Evolutionary conservation across 2,329 filamentous ascomycete species (phyloP), one percentile per base, ranked within the genome.

Genomic region (Fusarium sp.): DNA sequence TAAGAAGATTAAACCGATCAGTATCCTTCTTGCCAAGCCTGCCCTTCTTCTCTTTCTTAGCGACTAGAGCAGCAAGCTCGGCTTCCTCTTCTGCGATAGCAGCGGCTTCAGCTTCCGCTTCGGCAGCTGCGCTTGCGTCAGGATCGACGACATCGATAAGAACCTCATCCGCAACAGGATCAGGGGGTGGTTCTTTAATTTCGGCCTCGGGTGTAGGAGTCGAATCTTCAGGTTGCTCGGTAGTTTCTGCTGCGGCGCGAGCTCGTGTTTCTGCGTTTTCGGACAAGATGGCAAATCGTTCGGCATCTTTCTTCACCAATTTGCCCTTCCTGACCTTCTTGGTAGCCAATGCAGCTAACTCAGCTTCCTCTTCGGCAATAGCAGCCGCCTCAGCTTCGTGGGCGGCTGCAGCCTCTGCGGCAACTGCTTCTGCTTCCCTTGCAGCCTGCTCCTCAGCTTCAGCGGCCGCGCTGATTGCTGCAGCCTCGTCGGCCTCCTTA

Each of bases 41-140:
- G 54, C 65, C 65, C 43, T 68, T 76, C 73, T 71, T 83, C 85
- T 71, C 79, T 67, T 84, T 85, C 71, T 85, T 86, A 19, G 78
- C 77, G 35, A 79, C 80, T 10, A 84, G 73, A 7, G 74, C 71
- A 30, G 75, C 77, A 10, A 82, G 73, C 49, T 83, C 65, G 2
- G 47, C 76, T 32, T 76, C 74, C 60, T 81, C 78, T 41, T 79
- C 74, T n/a, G 58, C 46, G 19, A 63, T 37, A 39, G 51, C 54
- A 32, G 47, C 22, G 5, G 22, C 22, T 22, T 22, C 45, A 17
- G 54, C 65, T 32, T 60, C 64, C 8, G 59, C 59, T 17, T 55
- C 64, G 8, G 47, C 46, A 17, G 48, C 35, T 47, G 56, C 59
- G 33, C 58, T 51, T 11, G 52, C 28, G 26, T 52, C 54, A 19